Evolutionary conservation across 805 yeast species (phyloP), one percentile per base, ranked within the genome.

Genomic region (Candida jianshihensis): DNA sequence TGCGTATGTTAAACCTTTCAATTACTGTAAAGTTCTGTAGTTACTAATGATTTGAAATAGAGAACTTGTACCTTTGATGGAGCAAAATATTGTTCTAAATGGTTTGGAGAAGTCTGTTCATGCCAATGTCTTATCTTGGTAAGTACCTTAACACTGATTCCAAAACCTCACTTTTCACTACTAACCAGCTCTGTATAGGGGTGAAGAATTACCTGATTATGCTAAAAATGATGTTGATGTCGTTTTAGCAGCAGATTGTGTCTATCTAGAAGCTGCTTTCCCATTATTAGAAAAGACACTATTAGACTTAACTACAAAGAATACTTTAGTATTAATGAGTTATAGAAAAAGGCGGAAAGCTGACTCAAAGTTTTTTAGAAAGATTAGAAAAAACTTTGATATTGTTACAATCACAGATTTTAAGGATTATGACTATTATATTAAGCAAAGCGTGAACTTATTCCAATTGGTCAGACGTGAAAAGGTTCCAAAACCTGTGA

Each of bases 241-340:
- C 5, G 54, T 75, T 3, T 48, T 75, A 18, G 81, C 80, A 5
- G 81, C 81, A 0, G 81, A 75, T 50, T 74, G 80, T 51, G 80
- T 75, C 12, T 75, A 75, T 39, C 56, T 70, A 19, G 81, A 73
- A 44, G 48, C 58, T 9, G 75, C 78, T 3, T 75, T 75, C 47
- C 77, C 75, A 5, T 46, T 73, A 28, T 49, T 75, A 26, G 73
- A 70, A 35, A 53, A 60, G 40, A 75, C 81, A 0, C 51, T 75
- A 21, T 40, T 71, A 25, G 73, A 71, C 39, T 46, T 75, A 15
- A 56, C 61, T 0, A 29, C 49, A 8, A 42, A 53, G 6, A 66
- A 64, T 17, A 66, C 74, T 7, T 54, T 65, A 24, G 62, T 75
- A 4, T 39, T 74, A 31, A 69, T 75, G 75, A 58, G 72, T n/a